Base-by-base conservation (phyloP, 352 stramenopile genomes). In the Pythium dissotocum region DNA sequence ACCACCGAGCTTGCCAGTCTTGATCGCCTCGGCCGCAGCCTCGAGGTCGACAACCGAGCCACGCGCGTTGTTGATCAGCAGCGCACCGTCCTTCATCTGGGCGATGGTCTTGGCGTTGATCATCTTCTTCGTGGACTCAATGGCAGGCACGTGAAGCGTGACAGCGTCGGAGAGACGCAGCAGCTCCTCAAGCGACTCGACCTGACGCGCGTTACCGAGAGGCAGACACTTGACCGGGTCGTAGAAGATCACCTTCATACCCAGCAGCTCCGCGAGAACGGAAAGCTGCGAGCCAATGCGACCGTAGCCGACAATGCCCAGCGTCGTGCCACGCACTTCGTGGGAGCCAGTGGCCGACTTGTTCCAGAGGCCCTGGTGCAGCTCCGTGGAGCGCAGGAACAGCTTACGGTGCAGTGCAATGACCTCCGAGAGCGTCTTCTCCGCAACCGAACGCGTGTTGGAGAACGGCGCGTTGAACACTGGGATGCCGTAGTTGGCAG, bases 61-160 rank as follows among this genome's bases (percentile, higher is more conserved):
- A 67, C 96, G 92, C 28, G 96, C 95, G 75, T 98, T 98, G 76
- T 99, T 99, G 33, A 99, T 78, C 7, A 99, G 72, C 12, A 97
- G 78, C 4, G 92, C 94, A 13, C 93, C 93, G 24, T 94, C 81
- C 76, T 97, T 98, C 92, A 98, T 98, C 42, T 89, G 67, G 3
- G 81, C 75, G 36, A 98, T 86, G 26, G 88, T 96, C 38, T 89
- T 85, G 8, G 76, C 82, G 76, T 96, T 96, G 70, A 98, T 97
- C 78, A 98, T 97, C 75, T 98, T 88, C 64, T 87, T 89, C 53
- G 97, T 95, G 8, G 89, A 87, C 55, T 91, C 85, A 61, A 97
- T 98, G 62, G 97, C 97, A 2, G 97, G 97, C 62, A 98, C 95
- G 73, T 99, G 97, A n/a, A 99, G 80, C 26, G 88, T 97, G 53